Evolutionary conservation across 345 rosid species (phyloP), one percentile per base, ranked within the genome.

Genomic region (Brassica cretica): DNA sequence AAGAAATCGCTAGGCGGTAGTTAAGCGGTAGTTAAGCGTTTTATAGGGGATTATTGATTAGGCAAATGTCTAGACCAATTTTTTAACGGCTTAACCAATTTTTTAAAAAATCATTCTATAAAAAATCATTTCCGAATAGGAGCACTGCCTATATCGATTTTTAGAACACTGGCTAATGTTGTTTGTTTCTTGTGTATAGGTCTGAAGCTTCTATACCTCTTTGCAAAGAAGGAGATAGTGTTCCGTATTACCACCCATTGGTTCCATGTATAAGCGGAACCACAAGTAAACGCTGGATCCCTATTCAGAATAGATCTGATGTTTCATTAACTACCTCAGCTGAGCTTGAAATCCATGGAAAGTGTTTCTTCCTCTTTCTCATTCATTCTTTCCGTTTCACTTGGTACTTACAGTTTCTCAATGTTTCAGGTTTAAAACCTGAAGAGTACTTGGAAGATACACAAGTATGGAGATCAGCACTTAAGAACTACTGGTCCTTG

Each of bases 401-500:
- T 53, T 53, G 10, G 24, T 53, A 7, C 60, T 53, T 53, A 15
- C 4, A 16, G 7, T 51, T 51, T 7, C 24, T 15, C 9, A 15
- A 53, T 53, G 21, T 6, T 53, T 53, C 60, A 53, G 60, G 98
- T 74, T 73, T 93, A 55, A 82, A 80, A 71, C 85, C 91, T 33
- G 97, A 87, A 75, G 99, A 95, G 58, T 91, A 87, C 83, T 80
- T 30, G 4, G 96, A 93, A 44, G 94, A 95, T 58, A 58, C 81
- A 18, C 94, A 90, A 67, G 19, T 85, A 73, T 90, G 93, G 90
- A 85, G 82, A 84, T 89, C 88, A 69, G 88, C 99, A 66, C 83
- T 93, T 39, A 90, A 82, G 85, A 91, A 90, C 72, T 89, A 88
- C 80, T 95, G 99, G 98, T 95, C 99, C 55, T 88, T 93, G 84